A percentile compares a stretch with the other conserved stretches of the same genome.
phyloP scores from a whole-genome alignment of 75 land plant species.

The Selaginella moellendorffii region DNA sequence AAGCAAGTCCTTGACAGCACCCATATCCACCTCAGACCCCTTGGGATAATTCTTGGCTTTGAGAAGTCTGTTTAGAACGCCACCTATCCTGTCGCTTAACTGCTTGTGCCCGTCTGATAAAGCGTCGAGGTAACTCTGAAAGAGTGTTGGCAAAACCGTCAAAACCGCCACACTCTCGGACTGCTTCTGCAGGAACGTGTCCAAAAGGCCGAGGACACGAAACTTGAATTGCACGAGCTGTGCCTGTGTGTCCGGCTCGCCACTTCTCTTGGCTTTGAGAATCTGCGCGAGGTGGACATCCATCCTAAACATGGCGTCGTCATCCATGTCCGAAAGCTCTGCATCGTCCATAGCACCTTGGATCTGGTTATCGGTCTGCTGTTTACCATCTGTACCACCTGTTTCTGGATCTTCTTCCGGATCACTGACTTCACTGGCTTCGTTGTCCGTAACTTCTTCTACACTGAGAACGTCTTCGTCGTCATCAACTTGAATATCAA shows the following conservation, averaged over 20 bases:
- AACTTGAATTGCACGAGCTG: conserved; percentile 76
- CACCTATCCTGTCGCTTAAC: conserved; percentile 47
- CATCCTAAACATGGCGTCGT: conserved; percentile 90
- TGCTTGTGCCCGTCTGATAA: conserved; percentile 40
- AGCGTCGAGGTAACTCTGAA: conserved; percentile 46
- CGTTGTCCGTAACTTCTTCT: conserved; percentile 35
- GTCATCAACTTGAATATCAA: conserved; percentile 32
- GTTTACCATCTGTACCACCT: background rate
- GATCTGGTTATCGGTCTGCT: background rate
- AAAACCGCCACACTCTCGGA: conserved; percentile 49
- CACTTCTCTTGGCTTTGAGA: conserved; percentile 42
- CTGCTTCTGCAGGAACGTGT: conserved; percentile 64
- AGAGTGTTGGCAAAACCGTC: conserved; percentile 36
- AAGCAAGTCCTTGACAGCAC: conserved; percentile 35
- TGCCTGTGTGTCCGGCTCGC: conserved; percentile 37
- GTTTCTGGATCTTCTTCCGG: conserved; percentile 21
- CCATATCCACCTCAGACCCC: conserved; percentile 30
- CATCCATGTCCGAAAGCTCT: conserved; percentile 53
- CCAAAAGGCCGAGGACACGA: conserved; percentile 70
- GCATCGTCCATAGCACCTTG: conserved; percentile 22
- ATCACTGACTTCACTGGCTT: conserved; percentile 41
- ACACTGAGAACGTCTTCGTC: conserved; percentile 33
- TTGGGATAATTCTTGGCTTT: conserved; percentile 72
- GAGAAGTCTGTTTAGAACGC: conserved; percentile 52
- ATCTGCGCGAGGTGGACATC: conserved; percentile 50